Percentiles rank a stretch among this genome's conserved stretches.
These are phyloP conservation scores for Polytrichum formosum DNA, from an alignment of 225 moss, liverwort and hornwort genomes.

Conservation along the genomic window DNA sequence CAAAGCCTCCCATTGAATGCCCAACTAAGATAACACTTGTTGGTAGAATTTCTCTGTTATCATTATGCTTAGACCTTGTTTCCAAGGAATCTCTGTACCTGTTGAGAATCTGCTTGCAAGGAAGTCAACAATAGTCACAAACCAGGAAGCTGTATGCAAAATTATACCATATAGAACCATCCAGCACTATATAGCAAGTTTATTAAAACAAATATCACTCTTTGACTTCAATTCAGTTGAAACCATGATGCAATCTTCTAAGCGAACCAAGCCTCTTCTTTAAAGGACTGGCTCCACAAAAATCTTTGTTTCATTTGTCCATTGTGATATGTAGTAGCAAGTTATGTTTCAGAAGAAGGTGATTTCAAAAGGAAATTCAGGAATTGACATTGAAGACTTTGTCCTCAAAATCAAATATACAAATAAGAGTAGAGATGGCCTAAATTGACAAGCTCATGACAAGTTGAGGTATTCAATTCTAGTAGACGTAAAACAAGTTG, in stretches of 20 bases:
- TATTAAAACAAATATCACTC: not conserved
- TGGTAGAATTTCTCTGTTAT: conserved; percentile 78
- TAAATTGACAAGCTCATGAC: too few species aligned
- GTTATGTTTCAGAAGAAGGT: too few species aligned
- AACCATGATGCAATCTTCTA: not conserved
- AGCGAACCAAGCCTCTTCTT: not conserved
- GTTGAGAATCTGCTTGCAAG: conserved; percentile 68
- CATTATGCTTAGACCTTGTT: conserved; percentile 86
- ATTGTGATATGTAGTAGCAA: too few species aligned
- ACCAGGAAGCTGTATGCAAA: not conserved
- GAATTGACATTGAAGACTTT: too few species aligned
- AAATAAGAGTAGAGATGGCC: too few species aligned
- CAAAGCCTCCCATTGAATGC: conserved; percentile 99
- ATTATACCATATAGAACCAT: too few species aligned
- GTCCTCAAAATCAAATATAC: too few species aligned
- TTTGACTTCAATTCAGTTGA: not conserved
- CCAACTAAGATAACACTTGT: conserved; percentile 89
- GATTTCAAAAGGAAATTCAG: too few species aligned
- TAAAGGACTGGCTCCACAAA: too few species aligned
- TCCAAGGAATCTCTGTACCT: conserved; percentile 92
- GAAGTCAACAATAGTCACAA: not conserved
- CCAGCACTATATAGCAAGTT: not conserved
- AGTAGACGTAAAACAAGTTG: too few species aligned
- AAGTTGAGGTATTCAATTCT: too few species aligned
- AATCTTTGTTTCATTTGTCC: too few species aligned